Conservation (phyloP, 2,329 filamentous ascomycete species). For the Verticillium klebahnii region DNA sequence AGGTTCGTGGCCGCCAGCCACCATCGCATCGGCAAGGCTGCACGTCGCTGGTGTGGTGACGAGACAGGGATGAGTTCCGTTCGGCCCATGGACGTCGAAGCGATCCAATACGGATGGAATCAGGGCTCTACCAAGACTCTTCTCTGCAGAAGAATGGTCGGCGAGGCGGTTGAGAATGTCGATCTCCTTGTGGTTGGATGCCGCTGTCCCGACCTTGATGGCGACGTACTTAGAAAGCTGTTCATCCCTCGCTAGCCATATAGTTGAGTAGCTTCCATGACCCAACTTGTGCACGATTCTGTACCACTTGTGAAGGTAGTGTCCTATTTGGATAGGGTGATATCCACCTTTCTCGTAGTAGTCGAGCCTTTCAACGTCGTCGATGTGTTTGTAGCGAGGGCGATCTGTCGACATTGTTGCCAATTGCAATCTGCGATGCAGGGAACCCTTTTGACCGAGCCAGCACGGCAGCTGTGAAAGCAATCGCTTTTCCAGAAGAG, state of each 20-base stretch:
- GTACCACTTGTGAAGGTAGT: slow-evolving; percentile 24
- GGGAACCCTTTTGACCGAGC: too few relatives aligned
- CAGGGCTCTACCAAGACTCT: slow-evolving; percentile 1
- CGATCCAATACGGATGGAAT: slow-evolving; percentile 17
- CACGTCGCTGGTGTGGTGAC: slow-evolving; percentile 20
- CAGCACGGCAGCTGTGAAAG: too few relatives aligned
- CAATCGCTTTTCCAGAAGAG: too few relatives aligned
- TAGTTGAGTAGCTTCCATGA: slow-evolving; percentile 24
- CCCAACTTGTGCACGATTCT: slow-evolving; percentile 23
- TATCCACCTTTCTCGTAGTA: slow-evolving; percentile 30
- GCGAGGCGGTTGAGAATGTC: slow-evolving; percentile 17
- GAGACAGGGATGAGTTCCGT: slow-evolving; percentile 22
- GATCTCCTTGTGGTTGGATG: slow-evolving; percentile 15
- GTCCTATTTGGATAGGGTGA: slow-evolving; percentile 31
- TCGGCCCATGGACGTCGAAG: slow-evolving; percentile 19
- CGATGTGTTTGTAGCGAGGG: slow-evolving; percentile 13
- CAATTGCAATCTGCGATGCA: not conserved
- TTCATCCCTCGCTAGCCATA: slow-evolving; percentile 26
- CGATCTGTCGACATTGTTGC: not conserved
- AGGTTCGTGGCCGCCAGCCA: slow-evolving; percentile 9
- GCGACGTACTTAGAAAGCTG: slow-evolving; percentile 21
- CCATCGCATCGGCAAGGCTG: slow-evolving; percentile 17
- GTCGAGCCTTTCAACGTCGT: slow-evolving; percentile 18
- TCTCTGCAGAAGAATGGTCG: not conserved
- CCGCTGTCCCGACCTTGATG: slow-evolving; percentile 25